These are phyloP conservation scores for Ceratorhiza oryzae-sativae DNA, from an alignment of 1,284 basidiomycete genomes.

Conservation along the genomic window DNA sequence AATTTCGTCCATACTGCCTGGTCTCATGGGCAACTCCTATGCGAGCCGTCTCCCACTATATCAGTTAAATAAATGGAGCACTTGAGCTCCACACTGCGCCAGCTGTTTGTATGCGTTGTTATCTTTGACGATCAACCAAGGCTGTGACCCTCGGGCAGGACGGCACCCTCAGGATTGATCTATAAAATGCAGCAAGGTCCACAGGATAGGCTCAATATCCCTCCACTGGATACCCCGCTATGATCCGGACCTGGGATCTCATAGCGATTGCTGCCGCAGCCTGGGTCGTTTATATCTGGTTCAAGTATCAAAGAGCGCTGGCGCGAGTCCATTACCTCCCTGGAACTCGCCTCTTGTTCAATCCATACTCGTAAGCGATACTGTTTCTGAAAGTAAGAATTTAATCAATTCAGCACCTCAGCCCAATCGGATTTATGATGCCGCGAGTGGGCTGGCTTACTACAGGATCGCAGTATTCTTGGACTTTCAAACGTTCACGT, in stretches of 20 bases:
- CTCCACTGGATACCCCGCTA: too few relatives aligned
- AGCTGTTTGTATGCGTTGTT: too few relatives aligned
- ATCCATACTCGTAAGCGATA: not conserved
- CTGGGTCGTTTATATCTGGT: conserved; percentile 3
- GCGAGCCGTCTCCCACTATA: too few relatives aligned
- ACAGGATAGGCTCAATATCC: too few relatives aligned
- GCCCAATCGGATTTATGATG: not conserved
- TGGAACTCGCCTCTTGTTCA: not conserved
- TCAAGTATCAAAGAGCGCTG: conserved; percentile 2
- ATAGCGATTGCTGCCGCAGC: not conserved
- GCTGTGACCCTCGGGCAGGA: not conserved
- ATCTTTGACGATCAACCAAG: not conserved
- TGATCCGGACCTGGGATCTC: conserved; percentile 9
- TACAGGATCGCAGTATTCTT: not conserved
- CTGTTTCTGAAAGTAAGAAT: not conserved
- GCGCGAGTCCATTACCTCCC: not conserved
- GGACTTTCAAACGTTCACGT: not conserved
- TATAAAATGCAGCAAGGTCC: too few relatives aligned
- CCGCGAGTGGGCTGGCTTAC: not conserved
- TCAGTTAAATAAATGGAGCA: too few relatives aligned
- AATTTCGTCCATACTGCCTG: too few relatives aligned
- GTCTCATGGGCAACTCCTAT: too few relatives aligned
- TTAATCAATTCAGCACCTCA: not conserved
- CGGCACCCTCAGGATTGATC: too few relatives aligned
- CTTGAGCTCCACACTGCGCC: too few relatives aligned